These are phyloP conservation scores for Lecanoromycetidae sp. DNA, from an alignment of 2,329 filamentous ascomycete genomes.

Conservation along the genomic window DNA sequence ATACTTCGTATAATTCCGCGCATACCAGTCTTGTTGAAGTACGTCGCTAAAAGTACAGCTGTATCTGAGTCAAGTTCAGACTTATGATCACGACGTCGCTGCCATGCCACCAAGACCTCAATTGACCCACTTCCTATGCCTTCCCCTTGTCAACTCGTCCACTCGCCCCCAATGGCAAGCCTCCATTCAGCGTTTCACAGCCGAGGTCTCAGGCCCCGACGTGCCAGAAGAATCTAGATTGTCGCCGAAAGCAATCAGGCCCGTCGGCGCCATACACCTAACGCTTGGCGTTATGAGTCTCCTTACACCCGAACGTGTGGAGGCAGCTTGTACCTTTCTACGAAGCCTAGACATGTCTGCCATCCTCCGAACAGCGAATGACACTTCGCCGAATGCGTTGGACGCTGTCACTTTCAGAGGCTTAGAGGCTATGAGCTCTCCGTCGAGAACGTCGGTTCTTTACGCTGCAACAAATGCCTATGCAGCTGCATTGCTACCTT, in stretches of 20 bases:
- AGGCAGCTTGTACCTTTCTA: conserved; percentile 36
- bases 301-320: conserved; percentile 36
- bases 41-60: no score
- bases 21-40: no score
- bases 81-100: no score
- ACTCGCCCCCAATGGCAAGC: conserved; percentile 54
- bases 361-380: background rate
- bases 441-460: conserved; percentile 29
- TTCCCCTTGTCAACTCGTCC: conserved; percentile 53
- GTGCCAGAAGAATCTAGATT: conserved; percentile 20
- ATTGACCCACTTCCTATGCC: conserved; percentile 63
- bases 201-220: conserved; percentile 29
- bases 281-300: conserved; percentile 81
- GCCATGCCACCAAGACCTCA: conserved; percentile 24
- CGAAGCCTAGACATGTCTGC: conserved; percentile 33
- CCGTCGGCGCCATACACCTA: conserved; percentile 68
- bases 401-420: conserved; percentile 31
- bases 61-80: no score
- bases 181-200: conserved; percentile 49
- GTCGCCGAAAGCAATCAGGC: conserved; percentile 49
- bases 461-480: conserved; percentile 30
- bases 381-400: conserved; percentile 24
- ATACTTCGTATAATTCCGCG: no score
- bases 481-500: conserved; percentile 30
- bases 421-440: conserved; percentile 28